Evolutionary conservation across 2,329 filamentous ascomycete species (phyloP), one percentile per base, ranked within the genome.

Genomic region (Phyllosticta citriasiana): DNA sequence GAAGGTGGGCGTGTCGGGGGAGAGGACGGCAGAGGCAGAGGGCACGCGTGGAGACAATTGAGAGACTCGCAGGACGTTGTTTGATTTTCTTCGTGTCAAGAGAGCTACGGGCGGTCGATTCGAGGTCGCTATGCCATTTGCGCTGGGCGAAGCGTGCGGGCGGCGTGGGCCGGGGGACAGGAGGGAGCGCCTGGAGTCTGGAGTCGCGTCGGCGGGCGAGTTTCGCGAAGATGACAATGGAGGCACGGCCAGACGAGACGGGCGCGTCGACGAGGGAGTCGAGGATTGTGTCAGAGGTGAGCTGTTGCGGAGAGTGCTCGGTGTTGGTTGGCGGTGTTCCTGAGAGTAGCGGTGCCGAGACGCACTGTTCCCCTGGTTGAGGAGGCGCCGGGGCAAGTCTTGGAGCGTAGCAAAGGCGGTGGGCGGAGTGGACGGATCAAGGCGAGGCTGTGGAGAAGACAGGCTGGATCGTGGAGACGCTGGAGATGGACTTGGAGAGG

Each of bases 81-180:
- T 64, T 27, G 65, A 65, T 30, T 69, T 68, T 55, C 55, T 30
- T 59, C 78, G 78, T 57, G 79, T 80, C 63, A 78, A 77, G 62
- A 80, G 73, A n/a, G 78, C 76, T 62, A 80, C 76, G 57, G 79
- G 79, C 54, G 80, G 79, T 63, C 79, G 80, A 67, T 74, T 71
- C 61, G 73, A 76, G 30, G 76, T 79, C 68, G 78, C 77, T 73
- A 81, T 78, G 66, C 78, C 78, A 74, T 78, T 73, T 59, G 75
- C 77, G 65, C 76, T 78, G 64, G 75, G 74, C 56, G 78, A 80
- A 25, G 78, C 77, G 51, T 78, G 79, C 30, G 78, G 73, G 65
- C 75, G 70, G 70, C 72, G 72, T 40, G 64, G 61, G 51, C 64
- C 65, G 22, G 71, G 69, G 40, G 40, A 57, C 69, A 60, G 35